Evolutionary conservation across 2,329 filamentous ascomycete genomes (phyloP).

Genomic region (Elsinoe ampelina): DNA sequence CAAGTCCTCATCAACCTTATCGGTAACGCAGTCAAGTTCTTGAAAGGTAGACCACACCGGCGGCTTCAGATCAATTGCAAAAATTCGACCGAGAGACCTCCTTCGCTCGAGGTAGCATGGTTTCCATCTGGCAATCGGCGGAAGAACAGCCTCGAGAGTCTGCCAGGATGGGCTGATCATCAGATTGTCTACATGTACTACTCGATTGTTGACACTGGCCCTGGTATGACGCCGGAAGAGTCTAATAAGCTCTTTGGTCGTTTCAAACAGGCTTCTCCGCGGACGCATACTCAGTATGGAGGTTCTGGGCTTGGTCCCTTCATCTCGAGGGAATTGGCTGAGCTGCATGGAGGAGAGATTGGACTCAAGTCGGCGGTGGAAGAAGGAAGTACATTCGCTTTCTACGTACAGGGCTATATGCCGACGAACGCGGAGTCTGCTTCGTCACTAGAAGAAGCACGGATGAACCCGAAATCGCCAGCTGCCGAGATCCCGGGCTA

Average conservation of each 20-base stretch:
- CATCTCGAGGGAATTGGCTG: constrained; percentile 57
- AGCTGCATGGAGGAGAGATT: constrained; percentile 60
- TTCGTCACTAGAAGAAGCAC: constrained; percentile 38
- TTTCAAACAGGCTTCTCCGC: constrained; percentile 58
- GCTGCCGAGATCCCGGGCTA: too few species aligned
- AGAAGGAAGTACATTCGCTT: constrained; percentile 55
- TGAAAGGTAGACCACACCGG: constrained; percentile 14
- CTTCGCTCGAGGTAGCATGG: not conserved
- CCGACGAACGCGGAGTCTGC: constrained; percentile 23
- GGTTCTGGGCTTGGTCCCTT: constrained; percentile 62
- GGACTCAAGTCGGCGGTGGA: constrained; percentile 52
- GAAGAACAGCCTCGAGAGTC: not conserved
- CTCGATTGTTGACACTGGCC: constrained; percentile 26
- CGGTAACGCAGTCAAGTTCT: constrained; percentile 24
- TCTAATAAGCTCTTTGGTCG: constrained; percentile 52
- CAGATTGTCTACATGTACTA: not conserved
- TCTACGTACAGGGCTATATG: constrained; percentile 32
- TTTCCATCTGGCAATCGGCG: not conserved
- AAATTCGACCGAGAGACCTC: not conserved
- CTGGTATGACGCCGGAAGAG: constrained; percentile 30
- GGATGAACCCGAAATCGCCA: not conserved
- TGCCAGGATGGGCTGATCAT: not conserved
- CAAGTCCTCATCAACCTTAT: constrained; percentile 24
- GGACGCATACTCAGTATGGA: constrained; percentile 61
- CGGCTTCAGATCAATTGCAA: not conserved